phyloP scores from a whole-genome alignment of 768 basidiomycete genomes.

The Tulasnella sp. region DNA sequence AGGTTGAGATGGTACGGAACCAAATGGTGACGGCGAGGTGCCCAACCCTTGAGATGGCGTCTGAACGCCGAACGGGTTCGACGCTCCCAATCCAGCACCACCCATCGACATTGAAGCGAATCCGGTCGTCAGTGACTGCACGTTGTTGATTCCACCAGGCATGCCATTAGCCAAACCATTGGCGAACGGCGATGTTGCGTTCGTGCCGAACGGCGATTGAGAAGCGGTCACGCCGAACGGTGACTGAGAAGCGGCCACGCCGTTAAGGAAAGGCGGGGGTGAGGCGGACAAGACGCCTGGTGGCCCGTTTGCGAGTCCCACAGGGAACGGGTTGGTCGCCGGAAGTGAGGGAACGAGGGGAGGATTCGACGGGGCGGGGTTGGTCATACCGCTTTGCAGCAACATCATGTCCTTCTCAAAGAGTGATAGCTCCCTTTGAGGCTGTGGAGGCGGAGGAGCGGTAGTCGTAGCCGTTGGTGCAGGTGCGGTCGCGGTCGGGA shows the following conservation, averaged over 20 bases:
- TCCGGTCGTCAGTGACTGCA: not conserved
- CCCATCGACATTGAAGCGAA: constrained; percentile 2
- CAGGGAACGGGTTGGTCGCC: constrained; percentile 29
- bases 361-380: constrained; percentile 26
- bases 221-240: constrained; percentile 29
- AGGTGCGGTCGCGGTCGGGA: constrained; percentile 32
- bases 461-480: constrained; percentile 9
- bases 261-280: not conserved
- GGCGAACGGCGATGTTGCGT: constrained; percentile 34
- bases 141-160: not conserved
- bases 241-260: not conserved
- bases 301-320: not conserved
- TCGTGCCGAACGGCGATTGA: constrained; percentile 6
- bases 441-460: constrained; percentile 34
- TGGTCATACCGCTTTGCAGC: not conserved
- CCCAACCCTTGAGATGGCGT: not conserved
- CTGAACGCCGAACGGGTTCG: not conserved
- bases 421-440: constrained; percentile 22
- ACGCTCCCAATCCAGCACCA: not conserved
- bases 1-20: not conserved
- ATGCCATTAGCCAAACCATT: constrained; percentile 29
- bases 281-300: not conserved
- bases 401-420: constrained; percentile 19
- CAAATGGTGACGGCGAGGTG: not conserved
- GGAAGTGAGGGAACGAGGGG: constrained; percentile 28